Conservation (phyloP, 225 moss, liverwort and hornwort genomes). For the Bryum argenteum region DNA sequence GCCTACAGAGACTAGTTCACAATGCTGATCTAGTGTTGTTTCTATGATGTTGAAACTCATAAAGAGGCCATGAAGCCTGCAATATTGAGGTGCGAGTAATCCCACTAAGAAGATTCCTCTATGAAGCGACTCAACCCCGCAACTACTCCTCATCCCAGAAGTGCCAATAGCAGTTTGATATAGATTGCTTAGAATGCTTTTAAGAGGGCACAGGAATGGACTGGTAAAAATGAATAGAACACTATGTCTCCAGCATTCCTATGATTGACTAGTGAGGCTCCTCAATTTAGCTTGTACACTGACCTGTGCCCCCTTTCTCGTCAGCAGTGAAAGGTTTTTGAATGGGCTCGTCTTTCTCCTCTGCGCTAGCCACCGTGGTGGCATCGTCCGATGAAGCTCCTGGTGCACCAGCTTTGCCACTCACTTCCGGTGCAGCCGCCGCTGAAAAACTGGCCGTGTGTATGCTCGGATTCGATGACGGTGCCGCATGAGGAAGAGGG, state of each 20-base stretch:
- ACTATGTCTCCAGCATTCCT: neutral
- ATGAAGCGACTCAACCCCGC: neutral
- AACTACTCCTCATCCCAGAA: neutral
- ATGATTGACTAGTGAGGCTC: neutral
- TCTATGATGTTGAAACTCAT: neutral
- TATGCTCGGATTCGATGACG: conserved; percentile 37
- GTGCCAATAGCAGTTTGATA: neutral
- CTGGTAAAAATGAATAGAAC: too few relatives aligned
- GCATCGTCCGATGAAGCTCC: conserved; percentile 48
- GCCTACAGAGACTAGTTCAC: neutral
- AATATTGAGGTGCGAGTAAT: neutral
- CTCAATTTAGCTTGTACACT: conserved; percentile 11
- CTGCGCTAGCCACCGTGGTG: conserved; percentile 40
- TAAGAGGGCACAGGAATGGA: too few relatives aligned
- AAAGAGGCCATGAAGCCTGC: neutral
- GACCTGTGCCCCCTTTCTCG: conserved; percentile 63
- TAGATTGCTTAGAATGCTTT: neutral
- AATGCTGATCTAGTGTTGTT: neutral
- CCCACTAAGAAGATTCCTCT: neutral
- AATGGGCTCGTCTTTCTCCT: conserved; percentile 67
- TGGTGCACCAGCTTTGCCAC: conserved; percentile 50
- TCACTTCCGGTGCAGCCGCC: conserved; percentile 46
- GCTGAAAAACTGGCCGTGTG: conserved; percentile 48
- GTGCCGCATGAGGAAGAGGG: conserved; percentile 43
- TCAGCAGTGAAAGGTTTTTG: conserved; percentile 52